Conservation (phyloP, 2,329 filamentous ascomycete genomes). For the Botrytis galanthina region DNA sequence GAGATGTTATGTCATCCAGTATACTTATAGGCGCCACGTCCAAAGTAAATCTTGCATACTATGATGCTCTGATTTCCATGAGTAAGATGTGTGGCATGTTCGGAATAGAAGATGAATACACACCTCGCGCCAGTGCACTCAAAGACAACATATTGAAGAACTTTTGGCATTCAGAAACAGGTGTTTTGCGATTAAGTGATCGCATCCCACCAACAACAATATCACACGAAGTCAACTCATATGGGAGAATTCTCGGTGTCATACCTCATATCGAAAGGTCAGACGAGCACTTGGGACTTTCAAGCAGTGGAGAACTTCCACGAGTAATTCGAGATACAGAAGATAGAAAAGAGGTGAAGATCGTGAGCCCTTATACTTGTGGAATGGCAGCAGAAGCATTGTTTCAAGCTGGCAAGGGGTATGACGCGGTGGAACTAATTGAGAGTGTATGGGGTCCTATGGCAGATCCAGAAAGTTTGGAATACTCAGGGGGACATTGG, state of each 20-base stretch:
- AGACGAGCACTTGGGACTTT: constrained; percentile 18
- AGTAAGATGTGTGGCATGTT: constrained; percentile 22
- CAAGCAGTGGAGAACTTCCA: constrained; percentile 20
- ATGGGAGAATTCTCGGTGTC: constrained; percentile 25
- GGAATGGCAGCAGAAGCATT: constrained; percentile 29
- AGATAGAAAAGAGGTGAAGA: constrained; percentile 24
- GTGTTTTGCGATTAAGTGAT: constrained; percentile 27
- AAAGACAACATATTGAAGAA: constrained; percentile 25
- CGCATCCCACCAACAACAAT: constrained; percentile 21
- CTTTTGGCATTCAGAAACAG: constrained; percentile 25
- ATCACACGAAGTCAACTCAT: constrained; percentile 30
- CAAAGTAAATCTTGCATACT: constrained; percentile 31
- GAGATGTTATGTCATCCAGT: constrained; percentile 1
- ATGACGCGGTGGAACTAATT: constrained; percentile 24
- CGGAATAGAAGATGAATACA: constrained; percentile 20
- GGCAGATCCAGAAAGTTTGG: constrained; percentile 24
- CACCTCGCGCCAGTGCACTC: constrained; percentile 19
- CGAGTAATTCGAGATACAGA: constrained; percentile 25
- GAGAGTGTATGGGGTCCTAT: constrained; percentile 30
- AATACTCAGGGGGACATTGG: constrained; percentile 33
- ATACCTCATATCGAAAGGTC: constrained; percentile 18
- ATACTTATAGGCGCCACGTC: constrained; percentile 26
- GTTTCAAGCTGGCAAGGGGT: constrained; percentile 21
- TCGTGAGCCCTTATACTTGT: constrained; percentile 30
- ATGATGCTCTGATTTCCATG: constrained; percentile 29